These are phyloP conservation scores for Trametes versicolor DNA, from an alignment of 1,284 basidiomycete species.

Conservation along the genomic window DNA sequence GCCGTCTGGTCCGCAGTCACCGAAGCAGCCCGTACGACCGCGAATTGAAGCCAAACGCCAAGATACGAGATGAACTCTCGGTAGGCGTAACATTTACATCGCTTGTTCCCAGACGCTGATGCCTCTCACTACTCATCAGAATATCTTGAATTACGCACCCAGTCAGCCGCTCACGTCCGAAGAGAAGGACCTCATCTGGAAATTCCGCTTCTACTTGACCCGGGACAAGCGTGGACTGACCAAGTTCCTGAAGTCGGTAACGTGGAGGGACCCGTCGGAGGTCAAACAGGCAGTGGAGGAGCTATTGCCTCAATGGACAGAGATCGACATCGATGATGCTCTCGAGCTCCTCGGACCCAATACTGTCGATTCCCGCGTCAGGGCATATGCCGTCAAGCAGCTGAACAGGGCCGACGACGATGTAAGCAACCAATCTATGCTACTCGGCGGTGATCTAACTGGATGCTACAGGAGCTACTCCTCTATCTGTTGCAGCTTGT, in stretches of 20 bases:
- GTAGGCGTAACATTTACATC: conserved; percentile 55
- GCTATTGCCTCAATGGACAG: conserved; percentile 95
- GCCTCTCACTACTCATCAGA: conserved; percentile 55
- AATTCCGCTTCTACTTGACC: conserved; percentile 96
- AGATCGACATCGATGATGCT: conserved; percentile 97
- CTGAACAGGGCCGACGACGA: conserved; percentile 94
- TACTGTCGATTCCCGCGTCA: conserved; percentile 90
- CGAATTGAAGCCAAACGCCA: conserved; percentile 96
- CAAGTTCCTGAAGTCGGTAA: conserved; percentile 98
- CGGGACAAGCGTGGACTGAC: conserved; percentile 92
- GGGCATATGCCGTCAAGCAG: conserved; percentile 94
- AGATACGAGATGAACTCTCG: conserved; percentile 92
- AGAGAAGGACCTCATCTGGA: conserved; percentile 98
- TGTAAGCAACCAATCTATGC: conserved; percentile 53
- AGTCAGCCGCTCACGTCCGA: conserved; percentile 88
- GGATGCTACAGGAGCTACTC: conserved; percentile 77
- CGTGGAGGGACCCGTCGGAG: conserved; percentile 96
- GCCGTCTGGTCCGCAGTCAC: conserved; percentile 93
- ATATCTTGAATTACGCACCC: conserved; percentile 92
- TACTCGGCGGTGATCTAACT: conserved; percentile 8
- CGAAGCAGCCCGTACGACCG: conserved; percentile 94
- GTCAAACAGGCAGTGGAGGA: conserved; percentile 98
- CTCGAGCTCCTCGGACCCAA: conserved; percentile 93
- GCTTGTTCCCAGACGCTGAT: background rate
- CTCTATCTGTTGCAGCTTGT: conserved; percentile 96